A percentile compares a stretch with the other conserved stretches of the same genome.
These are phyloP conservation scores for Fusarium penzigii DNA, from an alignment of 2,329 filamentous ascomycete species.

Conservation along the genomic window DNA sequence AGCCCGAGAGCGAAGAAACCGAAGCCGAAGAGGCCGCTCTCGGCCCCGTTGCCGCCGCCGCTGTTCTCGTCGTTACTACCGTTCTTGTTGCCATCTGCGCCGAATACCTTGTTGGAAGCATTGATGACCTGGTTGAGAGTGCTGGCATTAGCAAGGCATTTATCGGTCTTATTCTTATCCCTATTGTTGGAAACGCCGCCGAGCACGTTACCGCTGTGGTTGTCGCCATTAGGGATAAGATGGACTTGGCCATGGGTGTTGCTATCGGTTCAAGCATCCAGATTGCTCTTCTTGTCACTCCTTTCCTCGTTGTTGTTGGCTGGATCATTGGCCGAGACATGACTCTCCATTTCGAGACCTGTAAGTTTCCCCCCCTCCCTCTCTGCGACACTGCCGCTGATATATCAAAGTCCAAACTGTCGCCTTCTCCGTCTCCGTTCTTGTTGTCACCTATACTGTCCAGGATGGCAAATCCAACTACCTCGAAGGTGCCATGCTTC, in stretches of 20 bases:
- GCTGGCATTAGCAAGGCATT: slow-evolving; percentile 78
- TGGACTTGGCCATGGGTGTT: slow-evolving; percentile 74
- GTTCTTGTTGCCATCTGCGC: slow-evolving; percentile 72
- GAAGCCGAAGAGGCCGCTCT: slow-evolving; percentile 53
- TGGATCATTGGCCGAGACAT: slow-evolving; percentile 74
- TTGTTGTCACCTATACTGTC: slow-evolving; percentile 75
- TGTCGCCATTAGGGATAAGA: slow-evolving; percentile 76
- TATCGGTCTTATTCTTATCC: slow-evolving; percentile 76
- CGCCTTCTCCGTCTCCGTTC: slow-evolving; percentile 72
- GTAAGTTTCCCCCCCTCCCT: slow-evolving; percentile 28
- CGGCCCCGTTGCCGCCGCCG: slow-evolving; percentile 62
- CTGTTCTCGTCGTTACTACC: slow-evolving; percentile 70
- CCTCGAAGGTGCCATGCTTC: slow-evolving; percentile 72
- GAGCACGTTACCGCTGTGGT: slow-evolving; percentile 82
- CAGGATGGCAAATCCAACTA: slow-evolving; percentile 85
- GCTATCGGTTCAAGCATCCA: slow-evolving; percentile 82
- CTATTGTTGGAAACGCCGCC: slow-evolving; percentile 78
- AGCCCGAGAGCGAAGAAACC: slow-evolving; percentile 43
- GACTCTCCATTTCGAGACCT: slow-evolving; percentile 76
- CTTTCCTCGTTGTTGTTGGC: slow-evolving; percentile 76
- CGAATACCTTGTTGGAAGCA: slow-evolving; percentile 76
- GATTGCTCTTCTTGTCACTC: slow-evolving; percentile 79
- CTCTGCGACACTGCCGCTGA: slow-evolving; percentile 13
- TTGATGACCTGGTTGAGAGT: slow-evolving; percentile 69
- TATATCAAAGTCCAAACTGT: slow-evolving; percentile 65